These are phyloP conservation scores for Glycine soja DNA, from an alignment of 306 rosid species.

Conservation along the genomic window DNA sequence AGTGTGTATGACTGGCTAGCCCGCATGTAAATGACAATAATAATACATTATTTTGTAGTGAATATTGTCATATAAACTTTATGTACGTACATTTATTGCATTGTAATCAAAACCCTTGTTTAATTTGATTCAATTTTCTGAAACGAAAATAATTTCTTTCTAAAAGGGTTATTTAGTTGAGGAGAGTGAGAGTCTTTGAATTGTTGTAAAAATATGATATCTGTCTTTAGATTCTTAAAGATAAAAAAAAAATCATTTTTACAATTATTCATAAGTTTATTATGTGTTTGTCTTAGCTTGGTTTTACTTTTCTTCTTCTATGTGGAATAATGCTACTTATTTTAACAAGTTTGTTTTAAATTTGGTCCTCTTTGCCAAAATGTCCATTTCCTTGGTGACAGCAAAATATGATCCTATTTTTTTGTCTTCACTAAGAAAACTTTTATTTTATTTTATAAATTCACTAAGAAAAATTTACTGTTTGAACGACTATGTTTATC, in stretches of 20 bases:
- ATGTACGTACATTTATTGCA: not conserved
- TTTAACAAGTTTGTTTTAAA: not conserved
- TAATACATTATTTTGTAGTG: slow-evolving; percentile 33
- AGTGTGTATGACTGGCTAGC: slow-evolving; percentile 7
- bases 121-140: not conserved
- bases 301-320: not conserved
- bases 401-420: not conserved
- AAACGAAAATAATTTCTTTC: not conserved
- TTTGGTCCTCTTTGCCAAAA: not conserved
- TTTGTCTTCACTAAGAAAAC: not conserved
- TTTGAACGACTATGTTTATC: not conserved
- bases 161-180: no score
- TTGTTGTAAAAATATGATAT: no score
- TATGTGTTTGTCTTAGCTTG: slow-evolving; percentile 7
- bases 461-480: not conserved
- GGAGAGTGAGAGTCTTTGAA: no score
- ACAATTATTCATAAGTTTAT: not conserved
- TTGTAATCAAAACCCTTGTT: not conserved
- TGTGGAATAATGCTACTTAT: no score
- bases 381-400: not conserved
- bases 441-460: not conserved
- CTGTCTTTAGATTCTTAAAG: no score
- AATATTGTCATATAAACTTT: not conserved
- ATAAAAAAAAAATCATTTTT: no score
- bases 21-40: slow-evolving; percentile 38